These are phyloP conservation scores for Ramichloridium luteum DNA, from an alignment of 2,329 filamentous ascomycete species.

Conservation along the genomic window DNA sequence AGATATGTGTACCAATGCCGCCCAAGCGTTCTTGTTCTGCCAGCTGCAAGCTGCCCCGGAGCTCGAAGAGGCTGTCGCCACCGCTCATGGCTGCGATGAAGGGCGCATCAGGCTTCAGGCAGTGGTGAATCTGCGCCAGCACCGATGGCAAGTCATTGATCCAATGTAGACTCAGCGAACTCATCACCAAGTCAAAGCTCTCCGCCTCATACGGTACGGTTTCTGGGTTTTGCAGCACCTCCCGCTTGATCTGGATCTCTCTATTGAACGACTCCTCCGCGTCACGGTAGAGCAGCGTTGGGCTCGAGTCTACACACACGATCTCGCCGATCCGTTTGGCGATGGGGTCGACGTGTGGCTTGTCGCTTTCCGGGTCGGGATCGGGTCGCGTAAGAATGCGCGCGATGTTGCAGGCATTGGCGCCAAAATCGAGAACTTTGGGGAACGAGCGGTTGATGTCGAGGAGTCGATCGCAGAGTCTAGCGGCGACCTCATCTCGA, in stretches of 20 bases:
- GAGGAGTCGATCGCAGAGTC: conserved; percentile 74
- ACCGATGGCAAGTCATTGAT: conserved; percentile 88
- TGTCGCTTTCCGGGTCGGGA: conserved; percentile 52
- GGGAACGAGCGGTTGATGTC: conserved; percentile 87
- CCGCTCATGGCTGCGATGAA: conserved; percentile 96
- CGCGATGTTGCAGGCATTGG: conserved; percentile 91
- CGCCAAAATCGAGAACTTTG: conserved; percentile 78
- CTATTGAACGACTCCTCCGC: conserved; percentile 60
- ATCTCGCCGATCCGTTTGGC: conserved; percentile 60
- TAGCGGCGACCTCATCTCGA: conserved; percentile 77
- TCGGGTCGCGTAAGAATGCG: conserved; percentile 55
- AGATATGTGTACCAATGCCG: conserved; percentile 84
- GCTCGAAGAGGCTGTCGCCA: conserved; percentile 84
- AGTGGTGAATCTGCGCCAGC: conserved; percentile 69
- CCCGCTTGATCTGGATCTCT: conserved; percentile 57
- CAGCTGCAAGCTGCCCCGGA: conserved; percentile 84
- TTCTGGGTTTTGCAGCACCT: conserved; percentile 64
- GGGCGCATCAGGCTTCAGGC: conserved; percentile 80
- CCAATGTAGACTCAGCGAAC: conserved; percentile 87
- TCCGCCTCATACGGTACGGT: conserved; percentile 61
- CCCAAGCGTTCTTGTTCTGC: conserved; percentile 82
- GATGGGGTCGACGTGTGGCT: conserved; percentile 52
- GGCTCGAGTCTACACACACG: conserved; percentile 71
- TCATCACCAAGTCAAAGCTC: conserved; percentile 81
- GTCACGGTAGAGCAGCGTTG: conserved; percentile 68